Conservation (phyloP, 2,329 filamentous ascomycete species). For the Beauveria scarabaeidicola region DNA sequence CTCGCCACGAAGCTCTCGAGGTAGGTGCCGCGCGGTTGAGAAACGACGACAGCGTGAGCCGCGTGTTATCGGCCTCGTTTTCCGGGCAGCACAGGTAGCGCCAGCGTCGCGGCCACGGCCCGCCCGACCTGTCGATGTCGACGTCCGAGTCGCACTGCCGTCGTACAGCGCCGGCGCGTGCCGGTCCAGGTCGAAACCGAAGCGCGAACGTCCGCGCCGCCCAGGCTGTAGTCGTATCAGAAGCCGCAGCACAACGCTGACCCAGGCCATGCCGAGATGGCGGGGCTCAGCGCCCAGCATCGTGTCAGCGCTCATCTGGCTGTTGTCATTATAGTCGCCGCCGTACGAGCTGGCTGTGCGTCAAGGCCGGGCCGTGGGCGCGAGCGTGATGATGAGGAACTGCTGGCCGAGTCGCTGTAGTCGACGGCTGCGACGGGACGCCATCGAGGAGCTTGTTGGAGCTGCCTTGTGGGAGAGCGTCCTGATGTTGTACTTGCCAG, state of each 20-base stretch:
- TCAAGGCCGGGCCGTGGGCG: slow-evolving; percentile 31
- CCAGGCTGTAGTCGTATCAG: slow-evolving; percentile 46
- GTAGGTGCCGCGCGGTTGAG: slow-evolving; percentile 40
- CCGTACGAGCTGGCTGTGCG: slow-evolving; percentile 42
- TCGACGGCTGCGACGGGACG: slow-evolving; percentile 34
- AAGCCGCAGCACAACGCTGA: slow-evolving; percentile 45
- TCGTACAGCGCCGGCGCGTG: slow-evolving; percentile 39
- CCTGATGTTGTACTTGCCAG: slow-evolving; percentile 37
- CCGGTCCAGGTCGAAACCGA: slow-evolving; percentile 40
- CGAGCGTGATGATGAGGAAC: slow-evolving; percentile 47
- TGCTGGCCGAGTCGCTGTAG: slow-evolving; percentile 41
- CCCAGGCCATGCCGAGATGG: slow-evolving; percentile 36
- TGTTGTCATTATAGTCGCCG: slow-evolving; percentile 36
- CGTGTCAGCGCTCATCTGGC: slow-evolving; percentile 25
- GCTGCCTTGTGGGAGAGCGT: slow-evolving; percentile 37
- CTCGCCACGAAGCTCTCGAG: slow-evolving; percentile 47
- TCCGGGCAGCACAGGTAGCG: slow-evolving; percentile 30
- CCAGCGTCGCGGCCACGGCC: slow-evolving; percentile 41
- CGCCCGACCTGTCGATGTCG: slow-evolving; percentile 49
- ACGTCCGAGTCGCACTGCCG: slow-evolving; percentile 38
- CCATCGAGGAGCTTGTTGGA: slow-evolving; percentile 34
- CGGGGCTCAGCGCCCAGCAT: slow-evolving; percentile 14
- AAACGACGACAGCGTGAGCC: slow-evolving; percentile 31
- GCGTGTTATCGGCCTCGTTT: slow-evolving; percentile 24
- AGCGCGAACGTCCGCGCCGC: slow-evolving; percentile 26